These are phyloP conservation scores for Trifolium pratense DNA, from an alignment of 306 rosid species.

Conservation along the genomic window DNA sequence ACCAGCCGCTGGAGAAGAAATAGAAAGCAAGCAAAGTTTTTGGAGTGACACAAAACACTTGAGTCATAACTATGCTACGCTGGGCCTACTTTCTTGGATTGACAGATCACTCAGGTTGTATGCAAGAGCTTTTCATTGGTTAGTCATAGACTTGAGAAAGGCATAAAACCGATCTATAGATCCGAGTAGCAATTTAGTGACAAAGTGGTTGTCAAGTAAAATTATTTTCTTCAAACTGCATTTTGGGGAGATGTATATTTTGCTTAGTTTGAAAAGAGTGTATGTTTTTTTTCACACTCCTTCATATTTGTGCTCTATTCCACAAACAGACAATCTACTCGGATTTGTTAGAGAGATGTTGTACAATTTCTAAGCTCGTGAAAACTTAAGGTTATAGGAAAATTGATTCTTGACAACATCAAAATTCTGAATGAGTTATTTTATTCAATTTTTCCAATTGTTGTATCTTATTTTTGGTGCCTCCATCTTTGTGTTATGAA, in stretches of 20 bases:
- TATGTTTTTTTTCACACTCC: conserved; percentile 15
- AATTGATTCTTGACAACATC: conserved; percentile 23
- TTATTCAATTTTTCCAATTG: background rate
- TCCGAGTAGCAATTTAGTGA: conserved; percentile 36
- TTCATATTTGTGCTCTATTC: conserved; percentile 34
- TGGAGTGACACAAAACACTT: conserved; percentile 32
- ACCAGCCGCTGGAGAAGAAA: conserved; percentile 42
- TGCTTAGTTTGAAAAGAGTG: conserved; percentile 23
- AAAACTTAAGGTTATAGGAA: conserved; percentile 19
- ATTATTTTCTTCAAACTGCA: conserved; percentile 31
- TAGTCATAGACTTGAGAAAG: conserved; percentile 1
- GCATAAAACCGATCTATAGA: conserved; percentile 31
- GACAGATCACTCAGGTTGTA: conserved; percentile 38
- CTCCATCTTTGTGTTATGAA: conserved; percentile 9
- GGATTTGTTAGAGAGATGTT: conserved; percentile 10
- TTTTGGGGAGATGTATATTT: conserved; percentile 38
- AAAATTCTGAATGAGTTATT: conserved; percentile 27
- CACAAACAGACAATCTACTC: background rate
- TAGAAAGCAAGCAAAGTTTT: conserved; percentile 13
- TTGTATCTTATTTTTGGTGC: conserved; percentile 31
- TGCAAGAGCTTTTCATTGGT: conserved; percentile 26
- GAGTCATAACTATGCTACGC: conserved; percentile 17
- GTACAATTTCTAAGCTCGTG: conserved; percentile 26
- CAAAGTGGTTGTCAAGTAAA: conserved; percentile 27
- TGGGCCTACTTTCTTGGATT: conserved; percentile 11